These are phyloP conservation scores for Termitomyces sp. DNA, from an alignment of 1,284 basidiomycete genomes.

Conservation along the genomic window DNA sequence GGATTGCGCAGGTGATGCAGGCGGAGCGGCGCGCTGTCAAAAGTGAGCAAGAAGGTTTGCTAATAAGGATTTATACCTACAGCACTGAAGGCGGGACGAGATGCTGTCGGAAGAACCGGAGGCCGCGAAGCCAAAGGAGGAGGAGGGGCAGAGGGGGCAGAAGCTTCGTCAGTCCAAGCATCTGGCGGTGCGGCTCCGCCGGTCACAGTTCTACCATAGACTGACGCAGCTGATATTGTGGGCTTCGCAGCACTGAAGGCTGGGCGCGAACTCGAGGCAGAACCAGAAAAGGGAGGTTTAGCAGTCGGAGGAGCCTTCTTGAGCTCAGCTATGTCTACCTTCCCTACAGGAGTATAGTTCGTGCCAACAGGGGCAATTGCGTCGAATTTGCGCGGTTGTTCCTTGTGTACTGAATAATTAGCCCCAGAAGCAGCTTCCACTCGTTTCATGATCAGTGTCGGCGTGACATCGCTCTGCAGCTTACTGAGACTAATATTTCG, in stretches of 20 bases:
- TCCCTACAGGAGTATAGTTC: constrained; percentile 67
- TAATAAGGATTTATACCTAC: constrained; percentile 9
- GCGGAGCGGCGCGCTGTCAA: constrained; percentile 1
- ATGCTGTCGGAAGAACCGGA: constrained; percentile 32
- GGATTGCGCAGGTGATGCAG: constrained; percentile 2
- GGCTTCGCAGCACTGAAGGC: constrained; percentile 41
- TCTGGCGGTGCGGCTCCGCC: constrained; percentile 43
- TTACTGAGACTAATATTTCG: constrained; percentile 2
- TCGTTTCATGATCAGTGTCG: constrained; percentile 77
- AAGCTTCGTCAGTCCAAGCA: constrained; percentile 54
- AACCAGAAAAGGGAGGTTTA: constrained; percentile 34
- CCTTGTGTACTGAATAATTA: constrained; percentile 79
- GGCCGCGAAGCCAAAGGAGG: constrained; percentile 49
- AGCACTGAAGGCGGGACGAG: constrained; percentile 37
- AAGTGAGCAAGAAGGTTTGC: not conserved
- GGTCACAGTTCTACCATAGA: constrained; percentile 36
- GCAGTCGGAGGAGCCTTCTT: constrained; percentile 43
- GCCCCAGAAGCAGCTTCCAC: constrained; percentile 91
- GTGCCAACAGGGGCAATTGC: constrained; percentile 73
- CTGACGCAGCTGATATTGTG: constrained; percentile 35
- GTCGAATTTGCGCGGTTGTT: constrained; percentile 56
- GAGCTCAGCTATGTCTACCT: constrained; percentile 61
- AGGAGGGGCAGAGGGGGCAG: constrained; percentile 33
- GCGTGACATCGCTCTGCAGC: constrained; percentile 67
- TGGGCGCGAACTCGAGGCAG: constrained; percentile 41